phyloP scores from a whole-genome alignment of 306 rosid genomes.

The Cicer yamashitae region DNA sequence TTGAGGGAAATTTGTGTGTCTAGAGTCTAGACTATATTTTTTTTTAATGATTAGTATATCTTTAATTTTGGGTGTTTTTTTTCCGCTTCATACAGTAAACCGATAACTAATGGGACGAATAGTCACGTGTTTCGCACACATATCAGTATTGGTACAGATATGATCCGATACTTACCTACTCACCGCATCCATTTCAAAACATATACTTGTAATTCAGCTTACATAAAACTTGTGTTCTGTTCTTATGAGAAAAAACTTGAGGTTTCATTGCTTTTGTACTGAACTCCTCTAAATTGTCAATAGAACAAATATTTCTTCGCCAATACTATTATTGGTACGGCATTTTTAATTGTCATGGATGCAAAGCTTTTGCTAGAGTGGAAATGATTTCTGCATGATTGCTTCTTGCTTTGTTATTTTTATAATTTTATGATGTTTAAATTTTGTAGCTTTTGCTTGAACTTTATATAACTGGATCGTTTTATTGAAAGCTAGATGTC shows the following conservation, averaged over 20 bases:
- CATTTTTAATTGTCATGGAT: background rate
- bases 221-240: background rate
- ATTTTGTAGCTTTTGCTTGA: background rate
- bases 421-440: conserved; percentile 3
- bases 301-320: background rate
- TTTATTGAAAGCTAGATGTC: conserved; percentile 23
- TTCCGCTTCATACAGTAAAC: background rate
- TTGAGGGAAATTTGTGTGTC: background rate
- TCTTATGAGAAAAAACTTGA: conserved; percentile 2
- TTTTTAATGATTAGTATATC: background rate
- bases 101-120: no score
- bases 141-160: background rate
- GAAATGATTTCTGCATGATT: background rate
- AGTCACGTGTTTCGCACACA: no score
- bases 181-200: background rate
- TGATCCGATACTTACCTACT: background rate
- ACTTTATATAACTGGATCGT: conserved; percentile 5
- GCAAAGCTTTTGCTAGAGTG: background rate
- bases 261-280: conserved; percentile 1
- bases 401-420: conserved; percentile 12
- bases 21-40: background rate
- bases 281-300: conserved; percentile 16
- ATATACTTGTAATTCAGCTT: background rate
- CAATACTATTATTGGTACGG: conserved; percentile 9
- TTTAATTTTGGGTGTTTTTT: background rate